Conservation (phyloP, 768 basidiomycete genomes). For the Nidularia pulvinata region DNA sequence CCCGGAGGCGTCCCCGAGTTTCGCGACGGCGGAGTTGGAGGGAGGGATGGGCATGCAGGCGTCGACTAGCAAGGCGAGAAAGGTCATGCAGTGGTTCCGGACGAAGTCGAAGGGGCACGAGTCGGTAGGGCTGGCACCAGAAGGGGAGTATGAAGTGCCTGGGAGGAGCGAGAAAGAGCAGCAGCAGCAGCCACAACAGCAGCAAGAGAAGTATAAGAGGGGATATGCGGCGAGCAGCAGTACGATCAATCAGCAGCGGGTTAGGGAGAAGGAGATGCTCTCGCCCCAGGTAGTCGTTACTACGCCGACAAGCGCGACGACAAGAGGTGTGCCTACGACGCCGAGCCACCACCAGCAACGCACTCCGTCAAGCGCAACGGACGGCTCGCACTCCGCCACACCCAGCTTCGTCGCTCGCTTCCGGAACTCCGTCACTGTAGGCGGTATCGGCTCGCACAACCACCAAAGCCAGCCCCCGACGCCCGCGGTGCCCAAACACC, state of each 20-base stretch:
- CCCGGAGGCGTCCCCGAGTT: constrained; percentile 24
- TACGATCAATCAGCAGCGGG: constrained; percentile 24
- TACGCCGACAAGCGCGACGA: constrained; percentile 23
- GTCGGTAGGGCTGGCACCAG: constrained; percentile 24
- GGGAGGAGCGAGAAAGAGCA: constrained; percentile 10
- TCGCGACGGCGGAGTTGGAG: constrained; percentile 7
- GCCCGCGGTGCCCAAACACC: constrained; percentile 13
- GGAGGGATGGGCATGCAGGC: constrained; percentile 48
- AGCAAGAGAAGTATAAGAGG: constrained; percentile 22
- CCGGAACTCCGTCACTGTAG: constrained; percentile 48
- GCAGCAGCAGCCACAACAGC: constrained; percentile 24
- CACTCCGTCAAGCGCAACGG: constrained; percentile 42
- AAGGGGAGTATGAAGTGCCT: constrained; percentile 13
- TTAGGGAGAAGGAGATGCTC: constrained; percentile 8
- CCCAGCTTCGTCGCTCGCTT: constrained; percentile 46
- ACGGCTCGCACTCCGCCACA: constrained; percentile 36
- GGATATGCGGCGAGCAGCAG: constrained; percentile 28
- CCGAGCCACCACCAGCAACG: constrained; percentile 36
- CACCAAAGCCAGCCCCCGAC: constrained; percentile 28
- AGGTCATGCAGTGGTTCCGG: constrained; percentile 99
- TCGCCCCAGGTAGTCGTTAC: constrained; percentile 39
- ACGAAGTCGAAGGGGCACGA: constrained; percentile 59
- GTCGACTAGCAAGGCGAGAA: constrained; percentile 86
- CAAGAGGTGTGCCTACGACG: constrained; percentile 13
- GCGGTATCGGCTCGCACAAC: constrained; percentile 26